Conservation (phyloP, 2,329 filamentous ascomycete genomes). For the Ambrosiella cleistominuta region DNA sequence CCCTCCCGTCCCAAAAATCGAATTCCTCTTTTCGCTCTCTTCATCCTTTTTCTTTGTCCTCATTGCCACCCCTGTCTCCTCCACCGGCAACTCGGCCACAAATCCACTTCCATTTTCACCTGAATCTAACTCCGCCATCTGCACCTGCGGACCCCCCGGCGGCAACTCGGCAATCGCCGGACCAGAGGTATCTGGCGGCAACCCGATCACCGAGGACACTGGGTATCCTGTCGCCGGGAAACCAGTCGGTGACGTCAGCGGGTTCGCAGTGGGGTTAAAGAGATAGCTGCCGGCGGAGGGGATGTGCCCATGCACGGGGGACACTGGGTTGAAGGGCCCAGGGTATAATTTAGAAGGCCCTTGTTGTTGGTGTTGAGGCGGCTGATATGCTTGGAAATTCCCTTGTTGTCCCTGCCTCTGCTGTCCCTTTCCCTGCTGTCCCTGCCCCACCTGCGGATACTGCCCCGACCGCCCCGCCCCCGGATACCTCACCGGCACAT, state of each 20-base stretch:
- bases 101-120: background rate
- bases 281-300: background rate
- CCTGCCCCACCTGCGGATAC: background rate
- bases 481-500: background rate
- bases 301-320: background rate
- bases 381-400: background rate
- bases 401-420: background rate
- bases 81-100: constrained; percentile 7
- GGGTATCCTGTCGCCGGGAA: background rate
- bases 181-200: background rate
- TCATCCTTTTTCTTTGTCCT: background rate
- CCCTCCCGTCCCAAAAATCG: background rate
- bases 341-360: background rate
- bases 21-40: background rate
- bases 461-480: background rate
- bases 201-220: background rate
- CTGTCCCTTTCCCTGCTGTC: background rate
- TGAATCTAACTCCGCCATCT: constrained; percentile 9
- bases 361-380: background rate
- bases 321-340: background rate
- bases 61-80: background rate
- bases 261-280: background rate
- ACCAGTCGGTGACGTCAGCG: background rate
- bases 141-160: background rate
- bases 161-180: background rate